phyloP scores from a whole-genome alignment of 352 stramenopile genomes.

The Globisporangium irregulare region DNA sequence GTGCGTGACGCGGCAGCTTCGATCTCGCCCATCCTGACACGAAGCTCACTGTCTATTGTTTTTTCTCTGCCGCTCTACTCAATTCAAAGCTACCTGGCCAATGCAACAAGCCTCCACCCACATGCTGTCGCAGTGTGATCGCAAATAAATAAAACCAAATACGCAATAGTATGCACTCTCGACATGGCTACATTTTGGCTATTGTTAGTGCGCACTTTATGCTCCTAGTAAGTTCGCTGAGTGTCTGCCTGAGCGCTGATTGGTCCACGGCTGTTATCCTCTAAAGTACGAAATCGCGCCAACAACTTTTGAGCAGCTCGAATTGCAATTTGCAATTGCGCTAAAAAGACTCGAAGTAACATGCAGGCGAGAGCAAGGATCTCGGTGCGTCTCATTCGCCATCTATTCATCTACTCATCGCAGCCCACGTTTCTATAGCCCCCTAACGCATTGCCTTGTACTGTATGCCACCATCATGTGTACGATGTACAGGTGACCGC shows the following conservation, averaged over 20 bases:
- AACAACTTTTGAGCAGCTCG: slow-evolving; percentile 4
- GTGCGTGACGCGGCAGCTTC: slow-evolving; percentile 35
- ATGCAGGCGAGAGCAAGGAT: slow-evolving; percentile 3
- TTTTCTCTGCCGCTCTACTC: neutral
- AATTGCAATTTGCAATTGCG: neutral
- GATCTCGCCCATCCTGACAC: slow-evolving; percentile 16
- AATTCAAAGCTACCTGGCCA: neutral
- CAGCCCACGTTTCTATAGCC: neutral
- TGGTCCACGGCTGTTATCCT: slow-evolving; percentile 1
- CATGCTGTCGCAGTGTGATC: no score
- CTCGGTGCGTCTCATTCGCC: slow-evolving; percentile 8
- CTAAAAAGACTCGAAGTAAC: neutral
- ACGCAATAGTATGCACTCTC: neutral
- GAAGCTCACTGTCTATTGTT: neutral
- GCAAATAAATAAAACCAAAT: neutral
- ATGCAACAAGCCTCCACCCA: neutral
- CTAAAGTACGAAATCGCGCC: slow-evolving; percentile 16
- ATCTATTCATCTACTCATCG: no score
- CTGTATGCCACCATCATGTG: neutral
- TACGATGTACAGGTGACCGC: slow-evolving; percentile 35
- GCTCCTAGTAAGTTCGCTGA: neutral
- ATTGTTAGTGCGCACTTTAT: slow-evolving; percentile 6
- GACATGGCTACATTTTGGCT: slow-evolving; percentile 8
- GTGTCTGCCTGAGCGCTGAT: neutral
- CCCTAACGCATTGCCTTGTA: neutral